Percentiles rank a stretch among this genome's conserved stretches.
Evolutionary conservation across 208 protist species (phyloP).

Genomic region (Trypanosomatidae sp.): DNA sequence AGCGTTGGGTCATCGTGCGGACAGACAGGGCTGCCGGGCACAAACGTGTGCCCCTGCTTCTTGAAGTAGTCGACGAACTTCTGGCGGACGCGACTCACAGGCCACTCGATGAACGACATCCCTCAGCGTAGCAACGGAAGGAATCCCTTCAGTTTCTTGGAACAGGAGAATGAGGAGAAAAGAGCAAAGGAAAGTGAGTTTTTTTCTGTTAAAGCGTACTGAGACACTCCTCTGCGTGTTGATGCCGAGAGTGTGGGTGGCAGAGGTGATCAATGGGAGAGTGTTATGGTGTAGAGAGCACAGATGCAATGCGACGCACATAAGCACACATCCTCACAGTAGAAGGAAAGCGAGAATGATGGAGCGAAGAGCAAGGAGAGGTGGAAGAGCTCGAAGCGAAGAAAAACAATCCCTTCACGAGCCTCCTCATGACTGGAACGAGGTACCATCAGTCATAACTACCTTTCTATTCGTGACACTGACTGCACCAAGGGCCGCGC

Average conservation of each 20-base stretch:
- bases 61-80: conserved; percentile 97
- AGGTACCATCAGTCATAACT: not conserved
- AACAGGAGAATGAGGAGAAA: conserved; percentile 5
- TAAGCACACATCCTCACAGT: not conserved
- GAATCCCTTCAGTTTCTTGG: conserved; percentile 22
- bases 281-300: conserved; percentile 1
- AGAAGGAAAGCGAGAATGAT: not conserved
- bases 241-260: not conserved
- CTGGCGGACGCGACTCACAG: conserved; percentile 84
- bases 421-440: not conserved
- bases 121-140: conserved; percentile 17
- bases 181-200: not conserved
- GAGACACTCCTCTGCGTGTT: not conserved
- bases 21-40: conserved; percentile 92
- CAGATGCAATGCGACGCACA: not conserved
- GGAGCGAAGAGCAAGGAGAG: not conserved
- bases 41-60: conserved; percentile 90
- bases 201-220: not conserved
- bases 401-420: not conserved
- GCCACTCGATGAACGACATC: conserved; percentile 65
- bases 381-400: not conserved
- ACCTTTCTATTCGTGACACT: not conserved
- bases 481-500: not conserved
- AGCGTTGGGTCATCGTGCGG: conserved; percentile 98
- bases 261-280: not conserved